Percentiles rank a stretch among this genome's conserved stretches.
phyloP scores from a whole-genome alignment of 805 yeast species.

The Ogataea trehalophila region DNA sequence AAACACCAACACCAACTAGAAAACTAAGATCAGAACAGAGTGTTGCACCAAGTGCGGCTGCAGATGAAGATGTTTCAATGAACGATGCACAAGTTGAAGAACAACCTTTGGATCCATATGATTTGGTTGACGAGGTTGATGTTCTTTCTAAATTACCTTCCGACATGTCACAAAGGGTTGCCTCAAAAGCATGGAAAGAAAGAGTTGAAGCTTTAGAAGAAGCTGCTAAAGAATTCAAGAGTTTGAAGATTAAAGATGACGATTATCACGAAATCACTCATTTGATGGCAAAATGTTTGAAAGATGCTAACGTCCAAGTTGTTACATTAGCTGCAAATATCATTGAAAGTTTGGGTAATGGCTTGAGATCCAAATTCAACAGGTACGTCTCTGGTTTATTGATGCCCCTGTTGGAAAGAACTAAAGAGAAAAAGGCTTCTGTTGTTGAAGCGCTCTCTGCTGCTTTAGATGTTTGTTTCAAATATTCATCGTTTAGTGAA shows the following conservation, averaged over 20 bases:
- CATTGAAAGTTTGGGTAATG: constrained; percentile 55
- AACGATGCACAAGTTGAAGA: constrained; percentile 26
- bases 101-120: constrained; percentile 56
- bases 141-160: constrained; percentile 62
- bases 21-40: constrained; percentile 49
- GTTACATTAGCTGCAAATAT: constrained; percentile 75
- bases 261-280: constrained; percentile 67
- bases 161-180: constrained; percentile 49
- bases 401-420: constrained; percentile 66
- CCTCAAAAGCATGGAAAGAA: constrained; percentile 83
- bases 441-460: constrained; percentile 67
- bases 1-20: constrained; percentile 48
- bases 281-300: constrained; percentile 63
- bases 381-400: constrained; percentile 51
- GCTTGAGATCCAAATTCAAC: constrained; percentile 54
- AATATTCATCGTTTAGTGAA: constrained; percentile 44
- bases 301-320: constrained; percentile 86
- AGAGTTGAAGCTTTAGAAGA: constrained; percentile 81
- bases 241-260: constrained; percentile 47
- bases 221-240: constrained; percentile 44
- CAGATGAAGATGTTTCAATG: constrained; percentile 37
- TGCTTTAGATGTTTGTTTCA: constrained; percentile 63
- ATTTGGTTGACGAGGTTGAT: constrained; percentile 63
- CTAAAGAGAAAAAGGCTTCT: constrained; percentile 80
- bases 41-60: constrained; percentile 19